Conservation (phyloP, 2,329 filamentous ascomycete genomes). For the Venturia aucupariae region DNA sequence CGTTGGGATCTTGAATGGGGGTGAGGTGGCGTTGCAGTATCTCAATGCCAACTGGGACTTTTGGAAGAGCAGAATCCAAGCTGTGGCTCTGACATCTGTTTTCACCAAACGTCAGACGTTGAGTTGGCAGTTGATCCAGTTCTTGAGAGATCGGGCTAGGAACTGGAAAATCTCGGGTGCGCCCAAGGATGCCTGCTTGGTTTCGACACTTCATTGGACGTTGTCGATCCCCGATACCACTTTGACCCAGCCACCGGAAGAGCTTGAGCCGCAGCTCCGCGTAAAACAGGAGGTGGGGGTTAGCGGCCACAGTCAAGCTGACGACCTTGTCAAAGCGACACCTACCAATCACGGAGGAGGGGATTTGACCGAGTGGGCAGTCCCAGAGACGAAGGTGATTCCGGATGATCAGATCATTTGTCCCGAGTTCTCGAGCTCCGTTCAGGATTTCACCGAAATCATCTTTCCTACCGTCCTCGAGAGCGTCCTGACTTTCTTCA, state of each 20-base stretch:
- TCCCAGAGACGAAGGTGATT: background rate
- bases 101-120: conserved; percentile 20
- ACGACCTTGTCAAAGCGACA: background rate
- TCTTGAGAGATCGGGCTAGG: conserved; percentile 25
- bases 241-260: background rate
- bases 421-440: conserved; percentile 61
- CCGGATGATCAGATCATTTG: conserved; percentile 33
- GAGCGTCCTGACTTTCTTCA: conserved; percentile 52
- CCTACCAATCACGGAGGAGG: background rate
- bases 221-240: background rate
- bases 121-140: conserved; percentile 21
- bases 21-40: conserved; percentile 48
- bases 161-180: conserved; percentile 24
- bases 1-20: conserved; percentile 61
- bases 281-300: background rate
- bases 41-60: conserved; percentile 41
- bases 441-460: conserved; percentile 48
- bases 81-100: conserved; percentile 21
- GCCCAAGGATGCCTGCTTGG: conserved; percentile 20
- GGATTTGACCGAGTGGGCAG: conserved; percentile 17
- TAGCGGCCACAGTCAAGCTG: background rate
- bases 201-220: conserved; percentile 18
- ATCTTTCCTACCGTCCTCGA: conserved; percentile 49
- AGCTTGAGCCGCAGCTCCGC: background rate
- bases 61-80: conserved; percentile 15